These are phyloP conservation scores for Caryopteris hybrid DNA, from an alignment of 305 asterid genomes.

Conservation along the genomic window DNA sequence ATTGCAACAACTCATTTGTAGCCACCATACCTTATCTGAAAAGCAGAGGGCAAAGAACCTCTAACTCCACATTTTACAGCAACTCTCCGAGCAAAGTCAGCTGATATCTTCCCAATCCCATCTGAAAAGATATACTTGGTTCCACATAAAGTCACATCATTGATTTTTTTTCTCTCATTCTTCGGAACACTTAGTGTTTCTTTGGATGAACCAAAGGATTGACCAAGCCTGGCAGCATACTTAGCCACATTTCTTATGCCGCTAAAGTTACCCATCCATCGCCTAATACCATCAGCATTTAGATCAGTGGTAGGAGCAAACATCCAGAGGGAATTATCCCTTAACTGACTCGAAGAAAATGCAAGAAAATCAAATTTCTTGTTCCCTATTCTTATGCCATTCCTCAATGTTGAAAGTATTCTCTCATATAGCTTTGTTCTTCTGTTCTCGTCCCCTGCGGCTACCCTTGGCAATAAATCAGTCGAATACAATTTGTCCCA, in stretches of 20 bases:
- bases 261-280: constrained; percentile 84
- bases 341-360: constrained; percentile 84
- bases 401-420: constrained; percentile 49
- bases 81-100: constrained; percentile 53
- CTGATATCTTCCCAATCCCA: constrained; percentile 84
- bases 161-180: constrained; percentile 48
- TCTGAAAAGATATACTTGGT: constrained; percentile 57
- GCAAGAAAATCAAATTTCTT: constrained; percentile 83
- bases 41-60: constrained; percentile 58
- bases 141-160: constrained; percentile 32
- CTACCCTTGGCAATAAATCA: constrained; percentile 50
- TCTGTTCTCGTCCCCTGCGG: constrained; percentile 23
- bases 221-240: constrained; percentile 95
- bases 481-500: constrained; percentile 68
- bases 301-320: constrained; percentile 54
- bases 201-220: constrained; percentile 84
- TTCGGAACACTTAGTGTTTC: constrained; percentile 60
- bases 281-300: constrained; percentile 54
- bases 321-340: constrained; percentile 94
- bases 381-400: constrained; percentile 68
- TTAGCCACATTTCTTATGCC: constrained; percentile 75
- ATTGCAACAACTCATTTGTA: constrained; percentile 86
- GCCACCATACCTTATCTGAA: constrained; percentile 84
- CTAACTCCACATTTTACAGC: constrained; percentile 60
- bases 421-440: constrained; percentile 61